A percentile compares a stretch with the other conserved stretches of the same genome.
These are phyloP conservation scores for Tilletia setariae DNA, from an alignment of 1,284 basidiomycete species.

Conservation along the genomic window DNA sequence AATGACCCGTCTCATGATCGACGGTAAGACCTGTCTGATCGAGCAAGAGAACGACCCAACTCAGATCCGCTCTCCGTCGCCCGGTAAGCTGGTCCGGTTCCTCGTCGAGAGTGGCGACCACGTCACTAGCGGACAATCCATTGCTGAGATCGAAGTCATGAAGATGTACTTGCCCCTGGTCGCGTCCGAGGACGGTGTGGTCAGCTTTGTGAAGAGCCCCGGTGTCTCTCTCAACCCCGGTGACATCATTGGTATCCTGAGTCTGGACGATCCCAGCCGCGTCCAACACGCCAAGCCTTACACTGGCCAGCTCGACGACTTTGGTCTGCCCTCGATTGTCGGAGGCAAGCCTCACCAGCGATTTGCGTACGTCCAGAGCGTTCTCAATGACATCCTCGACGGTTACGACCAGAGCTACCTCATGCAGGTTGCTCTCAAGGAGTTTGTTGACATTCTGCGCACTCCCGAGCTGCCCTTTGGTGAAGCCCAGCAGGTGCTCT, in stretches of 20 bases:
- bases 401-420: slow-evolving; percentile 51
- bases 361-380: slow-evolving; percentile 70
- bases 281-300: slow-evolving; percentile 99
- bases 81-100: slow-evolving; percentile 92
- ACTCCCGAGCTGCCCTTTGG: slow-evolving; percentile 86
- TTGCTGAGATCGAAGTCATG: slow-evolving; percentile 85
- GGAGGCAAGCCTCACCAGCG: slow-evolving; percentile 90
- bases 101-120: slow-evolving; percentile 97
- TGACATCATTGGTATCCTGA: slow-evolving; percentile 94
- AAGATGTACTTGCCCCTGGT: slow-evolving; percentile 62
- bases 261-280: slow-evolving; percentile 90
- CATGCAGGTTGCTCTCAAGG: slow-evolving; percentile 74
- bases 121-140: slow-evolving; percentile 89
- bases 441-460: slow-evolving; percentile 72
- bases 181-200: slow-evolving; percentile 87
- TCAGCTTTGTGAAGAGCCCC: slow-evolving; percentile 85
- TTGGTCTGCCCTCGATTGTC: slow-evolving; percentile 72
- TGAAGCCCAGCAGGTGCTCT: slow-evolving; percentile 77
- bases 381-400: slow-evolving; percentile 75
- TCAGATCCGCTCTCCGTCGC: slow-evolving; percentile 89
- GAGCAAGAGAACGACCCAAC: slow-evolving; percentile 99
- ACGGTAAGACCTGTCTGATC: slow-evolving; percentile 90
- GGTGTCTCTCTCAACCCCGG: slow-evolving; percentile 95
- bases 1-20: slow-evolving; percentile 75
- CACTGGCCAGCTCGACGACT: slow-evolving; percentile 71